Base-by-base conservation (phyloP, 495 filamentous ascomycete species). In the Penicillium herquei region DNA sequence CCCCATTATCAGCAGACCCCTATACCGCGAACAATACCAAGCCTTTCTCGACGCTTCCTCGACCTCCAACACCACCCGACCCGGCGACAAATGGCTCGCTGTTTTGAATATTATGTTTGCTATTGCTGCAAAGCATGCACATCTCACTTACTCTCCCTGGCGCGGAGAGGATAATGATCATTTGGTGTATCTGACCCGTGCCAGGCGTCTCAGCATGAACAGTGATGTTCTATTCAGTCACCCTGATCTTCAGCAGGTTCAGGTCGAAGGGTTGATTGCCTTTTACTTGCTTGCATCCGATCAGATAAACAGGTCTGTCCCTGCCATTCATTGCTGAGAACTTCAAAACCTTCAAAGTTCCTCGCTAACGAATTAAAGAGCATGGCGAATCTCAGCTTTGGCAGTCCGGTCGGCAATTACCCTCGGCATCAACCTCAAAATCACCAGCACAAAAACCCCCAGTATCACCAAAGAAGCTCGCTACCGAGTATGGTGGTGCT, bases 381-480 rank as follows among this genome's bases (percentile, higher is more conserved):
- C 86, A 18, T 89, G 84, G 84, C 76, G 78, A 54, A 78, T 83
- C 21, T 79, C 73, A 44, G 84, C 82, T 31, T 65, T 88, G 46
- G 83, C 84, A 34, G 66, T 88, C 39, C 79, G 86, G 18, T 79
- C 81, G 54, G 83, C 81, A 6, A 75, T 82, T 40, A 77, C 81
- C 0, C 76, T 88, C 11, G 85, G 85, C n/a, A 70, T 89, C n/a
- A 84, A 88, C 54, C 61, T 87, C 51, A 83, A 82, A 35, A 88
- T 81, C 57, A 78, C 79, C 16, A 79, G 73, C 41, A 63, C 70
- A 10, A 64, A 66, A 6, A 74, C 82, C 1, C 49, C 72, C 14
- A 74, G 78, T 48, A 58, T 75, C 9, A 74, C 84, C 13, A 85
- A 82, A 53, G 85, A 88, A 57, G 71, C 79, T 47, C 74, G 84